Evolutionary conservation across 2,329 filamentous ascomycete species (phyloP).

Genomic region (Neonectria magnoliae): DNA sequence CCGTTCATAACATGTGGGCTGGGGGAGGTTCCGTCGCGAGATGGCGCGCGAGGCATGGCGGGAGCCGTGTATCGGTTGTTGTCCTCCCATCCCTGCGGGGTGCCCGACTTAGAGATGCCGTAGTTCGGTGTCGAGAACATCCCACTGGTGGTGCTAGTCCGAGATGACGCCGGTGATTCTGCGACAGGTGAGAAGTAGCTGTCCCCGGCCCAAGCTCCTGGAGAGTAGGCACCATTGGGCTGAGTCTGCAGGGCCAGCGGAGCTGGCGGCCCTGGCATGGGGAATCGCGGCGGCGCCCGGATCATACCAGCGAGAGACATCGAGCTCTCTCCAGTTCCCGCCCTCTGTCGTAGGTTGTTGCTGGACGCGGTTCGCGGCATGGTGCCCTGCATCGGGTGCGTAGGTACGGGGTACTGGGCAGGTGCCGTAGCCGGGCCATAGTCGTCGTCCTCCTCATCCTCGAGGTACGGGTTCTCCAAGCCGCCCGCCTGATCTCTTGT

Average conservation of each 20-base stretch:
- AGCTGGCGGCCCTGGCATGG: slow-evolving; percentile 66
- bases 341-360: slow-evolving; percentile 78
- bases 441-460: slow-evolving; percentile 69
- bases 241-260: slow-evolving; percentile 77
- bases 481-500: slow-evolving; percentile 73
- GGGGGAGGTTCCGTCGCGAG: slow-evolving; percentile 76
- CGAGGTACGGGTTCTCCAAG: slow-evolving; percentile 84
- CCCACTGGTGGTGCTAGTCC: slow-evolving; percentile 78
- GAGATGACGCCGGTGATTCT: slow-evolving; percentile 81
- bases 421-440: slow-evolving; percentile 51
- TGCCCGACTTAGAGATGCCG: slow-evolving; percentile 77
- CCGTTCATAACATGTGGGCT: slow-evolving; percentile 71
- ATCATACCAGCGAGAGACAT: slow-evolving; percentile 66
- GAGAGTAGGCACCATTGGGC: slow-evolving; percentile 61
- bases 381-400: slow-evolving; percentile 34
- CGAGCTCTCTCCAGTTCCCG: slow-evolving; percentile 77
- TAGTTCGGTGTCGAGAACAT: slow-evolving; percentile 69
- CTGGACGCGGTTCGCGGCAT: slow-evolving; percentile 67
- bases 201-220: slow-evolving; percentile 71
- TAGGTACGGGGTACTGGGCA: slow-evolving; percentile 48
- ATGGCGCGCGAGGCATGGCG: slow-evolving; percentile 83
- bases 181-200: slow-evolving; percentile 93
- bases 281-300: slow-evolving; percentile 75
- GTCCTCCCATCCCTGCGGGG: slow-evolving; percentile 77
- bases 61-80: slow-evolving; percentile 89